Conservation (phyloP, 805 yeast species). For the Debaryomyces prosopidis region DNA sequence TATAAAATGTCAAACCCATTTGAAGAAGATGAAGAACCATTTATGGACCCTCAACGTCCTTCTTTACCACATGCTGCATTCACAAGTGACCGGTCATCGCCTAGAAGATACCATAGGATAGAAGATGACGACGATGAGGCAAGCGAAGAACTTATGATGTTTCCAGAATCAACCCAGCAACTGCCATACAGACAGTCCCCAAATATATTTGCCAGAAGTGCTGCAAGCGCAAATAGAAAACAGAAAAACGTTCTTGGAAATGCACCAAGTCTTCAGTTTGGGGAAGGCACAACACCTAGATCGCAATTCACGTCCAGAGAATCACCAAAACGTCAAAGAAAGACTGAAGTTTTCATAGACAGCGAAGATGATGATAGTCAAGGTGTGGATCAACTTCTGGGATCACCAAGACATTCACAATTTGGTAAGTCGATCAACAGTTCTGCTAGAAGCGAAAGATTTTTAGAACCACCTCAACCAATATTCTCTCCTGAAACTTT, state of each 20-base stretch:
- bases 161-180: slow-evolving; percentile 28
- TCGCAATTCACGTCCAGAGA: slow-evolving; percentile 68
- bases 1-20: slow-evolving; percentile 32
- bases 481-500: slow-evolving; percentile 62
- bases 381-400: slow-evolving; percentile 24
- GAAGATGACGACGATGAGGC: slow-evolving; percentile 25
- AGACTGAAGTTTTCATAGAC: slow-evolving; percentile 47
- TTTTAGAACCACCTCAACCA: slow-evolving; percentile 65
- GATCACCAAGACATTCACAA: slow-evolving; percentile 39
- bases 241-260: slow-evolving; percentile 17
- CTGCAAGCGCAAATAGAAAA: slow-evolving; percentile 15
- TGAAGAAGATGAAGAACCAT: slow-evolving; percentile 33
- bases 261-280: slow-evolving; percentile 28
- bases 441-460: slow-evolving; percentile 46
- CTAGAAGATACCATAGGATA: slow-evolving; percentile 30
- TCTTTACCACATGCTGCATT: slow-evolving; percentile 40
- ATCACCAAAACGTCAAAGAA: slow-evolving; percentile 63
- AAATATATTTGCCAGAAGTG: slow-evolving; percentile 42
- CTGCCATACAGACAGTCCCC: slow-evolving; percentile 38
- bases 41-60: slow-evolving; percentile 29
- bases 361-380: slow-evolving; percentile 29
- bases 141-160: slow-evolving; percentile 27
- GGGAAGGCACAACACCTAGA: slow-evolving; percentile 49
- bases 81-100: slow-evolving; percentile 37
- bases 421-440: slow-evolving; percentile 28